Evolutionary conservation across 306 rosid species (phyloP).

Genomic region (Trifolium pratense): DNA sequence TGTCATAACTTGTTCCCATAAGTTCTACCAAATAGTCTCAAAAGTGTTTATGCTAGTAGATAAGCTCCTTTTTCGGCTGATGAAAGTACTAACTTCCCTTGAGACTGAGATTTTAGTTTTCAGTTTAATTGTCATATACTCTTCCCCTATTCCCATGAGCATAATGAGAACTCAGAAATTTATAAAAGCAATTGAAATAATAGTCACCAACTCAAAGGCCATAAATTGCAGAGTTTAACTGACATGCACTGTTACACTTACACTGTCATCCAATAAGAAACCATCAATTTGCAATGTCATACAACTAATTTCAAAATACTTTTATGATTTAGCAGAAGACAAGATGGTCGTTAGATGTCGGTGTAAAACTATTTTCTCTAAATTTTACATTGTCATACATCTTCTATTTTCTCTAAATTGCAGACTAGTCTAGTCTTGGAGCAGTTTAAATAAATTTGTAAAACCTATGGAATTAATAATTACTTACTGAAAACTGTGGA

Average conservation of each 20-base stretch:
- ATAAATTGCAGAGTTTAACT: neutral
- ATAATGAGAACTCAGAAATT: neutral
- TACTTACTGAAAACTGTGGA: conserved; percentile 12
- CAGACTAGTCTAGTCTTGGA: neutral
- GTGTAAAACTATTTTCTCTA: too few relatives aligned
- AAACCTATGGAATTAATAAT: conserved; percentile 22
- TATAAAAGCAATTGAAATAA: neutral
- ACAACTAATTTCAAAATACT: too few relatives aligned
- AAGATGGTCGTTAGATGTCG: too few relatives aligned
- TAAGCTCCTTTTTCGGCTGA: neutral
- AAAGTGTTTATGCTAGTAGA: neutral
- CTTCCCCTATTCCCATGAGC: neutral
- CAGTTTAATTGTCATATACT: too few relatives aligned
- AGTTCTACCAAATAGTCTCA: neutral
- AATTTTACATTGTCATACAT: too few relatives aligned
- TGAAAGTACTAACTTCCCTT: too few relatives aligned
- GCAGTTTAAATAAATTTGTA: conserved; percentile 1
- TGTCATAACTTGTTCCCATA: neutral
- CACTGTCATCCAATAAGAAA: too few relatives aligned
- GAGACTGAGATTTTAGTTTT: too few relatives aligned
- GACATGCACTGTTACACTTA: too few relatives aligned
- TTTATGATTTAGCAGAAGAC: too few relatives aligned
- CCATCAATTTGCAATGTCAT: too few relatives aligned
- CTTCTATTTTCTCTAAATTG: too few relatives aligned
- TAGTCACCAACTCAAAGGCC: conserved; percentile 3